These are phyloP conservation scores for Aurifilum marmelostoma DNA, from an alignment of 2,329 filamentous ascomycete genomes.

Conservation along the genomic window DNA sequence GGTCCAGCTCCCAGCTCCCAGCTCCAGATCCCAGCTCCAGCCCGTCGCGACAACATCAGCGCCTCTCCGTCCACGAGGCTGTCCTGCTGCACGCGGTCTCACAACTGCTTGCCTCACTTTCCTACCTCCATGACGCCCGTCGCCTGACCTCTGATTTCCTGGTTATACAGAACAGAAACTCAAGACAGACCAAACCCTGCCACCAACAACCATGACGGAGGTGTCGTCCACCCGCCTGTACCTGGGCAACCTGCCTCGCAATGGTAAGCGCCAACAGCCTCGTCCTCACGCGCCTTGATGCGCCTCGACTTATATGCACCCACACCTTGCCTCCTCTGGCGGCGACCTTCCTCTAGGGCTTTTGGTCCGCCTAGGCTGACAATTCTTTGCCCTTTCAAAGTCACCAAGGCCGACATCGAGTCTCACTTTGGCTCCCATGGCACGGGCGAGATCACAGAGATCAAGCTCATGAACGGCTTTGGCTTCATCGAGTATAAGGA, in stretches of 20 bases:
- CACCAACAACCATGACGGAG: constrained; percentile 68
- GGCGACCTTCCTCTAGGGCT: constrained; percentile 30
- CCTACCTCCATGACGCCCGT: neutral
- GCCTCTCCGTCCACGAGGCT: neutral
- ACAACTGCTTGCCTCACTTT: constrained; percentile 4
- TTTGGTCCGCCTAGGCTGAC: constrained; percentile 22
- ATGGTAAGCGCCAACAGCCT: constrained; percentile 66
- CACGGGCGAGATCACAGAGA: constrained; percentile 95
- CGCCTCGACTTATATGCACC: constrained; percentile 10
- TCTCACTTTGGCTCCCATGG: constrained; percentile 94
- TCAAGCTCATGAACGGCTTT: constrained; percentile 99
- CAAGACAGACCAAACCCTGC: neutral
- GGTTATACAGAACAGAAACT: constrained; percentile 16
- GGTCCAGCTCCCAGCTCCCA: neutral
- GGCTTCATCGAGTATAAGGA: constrained; percentile 99
- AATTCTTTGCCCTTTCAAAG: constrained; percentile 55
- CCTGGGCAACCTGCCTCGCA: constrained; percentile 94
- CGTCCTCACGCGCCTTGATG: constrained; percentile 2
- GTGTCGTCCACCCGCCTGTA: constrained; percentile 95
- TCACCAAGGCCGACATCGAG: constrained; percentile 96
- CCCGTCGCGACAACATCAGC: constrained; percentile 2
- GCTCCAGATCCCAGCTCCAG: constrained; percentile 5
- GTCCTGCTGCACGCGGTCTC: neutral
- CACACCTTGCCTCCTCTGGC: constrained; percentile 21
- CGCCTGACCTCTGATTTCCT: constrained; percentile 27